Evolutionary conservation across 2,329 filamentous ascomycete species (phyloP).

Genomic region (Talaromyces sp.): DNA sequence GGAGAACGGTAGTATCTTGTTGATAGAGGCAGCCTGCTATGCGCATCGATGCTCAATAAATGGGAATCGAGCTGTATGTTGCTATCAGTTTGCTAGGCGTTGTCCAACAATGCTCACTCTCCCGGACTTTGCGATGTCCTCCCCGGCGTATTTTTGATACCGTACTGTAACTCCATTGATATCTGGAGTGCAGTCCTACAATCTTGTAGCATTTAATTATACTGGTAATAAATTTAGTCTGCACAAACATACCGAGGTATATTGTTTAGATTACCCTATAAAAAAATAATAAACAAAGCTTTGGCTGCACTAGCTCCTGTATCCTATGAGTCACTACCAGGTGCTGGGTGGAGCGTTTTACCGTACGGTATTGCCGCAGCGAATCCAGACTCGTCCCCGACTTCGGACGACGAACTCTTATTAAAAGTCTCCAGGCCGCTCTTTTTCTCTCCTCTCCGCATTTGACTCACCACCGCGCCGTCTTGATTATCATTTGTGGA

Average conservation of each 20-base stretch:
- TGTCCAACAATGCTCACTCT: neutral
- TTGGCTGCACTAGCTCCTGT: neutral
- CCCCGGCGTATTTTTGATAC: slow-evolving; percentile 3
- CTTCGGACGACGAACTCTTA: neutral
- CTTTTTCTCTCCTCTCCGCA: slow-evolving; percentile 5
- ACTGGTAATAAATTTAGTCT: neutral
- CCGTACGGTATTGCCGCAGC: neutral
- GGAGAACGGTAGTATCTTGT: neutral
- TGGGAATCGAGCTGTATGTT: neutral
- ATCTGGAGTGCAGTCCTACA: neutral
- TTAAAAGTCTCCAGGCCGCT: neutral
- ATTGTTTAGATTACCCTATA: neutral
- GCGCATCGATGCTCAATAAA: neutral
- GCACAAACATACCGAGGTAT: neutral
- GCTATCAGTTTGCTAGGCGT: neutral
- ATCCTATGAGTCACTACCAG: neutral
- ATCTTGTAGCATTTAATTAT: neutral
- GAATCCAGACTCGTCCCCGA: neutral
- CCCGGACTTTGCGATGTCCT: slow-evolving; percentile 5
- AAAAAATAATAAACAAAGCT: neutral
- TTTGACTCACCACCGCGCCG: neutral
- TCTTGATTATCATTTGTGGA: slow-evolving; percentile 2
- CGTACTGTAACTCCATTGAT: slow-evolving; percentile 4
- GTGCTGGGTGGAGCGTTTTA: neutral
- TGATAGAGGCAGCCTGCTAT: neutral